Conservation (phyloP, 2,329 filamentous ascomycete genomes). For the Dryadomyces quercivorus region DNA sequence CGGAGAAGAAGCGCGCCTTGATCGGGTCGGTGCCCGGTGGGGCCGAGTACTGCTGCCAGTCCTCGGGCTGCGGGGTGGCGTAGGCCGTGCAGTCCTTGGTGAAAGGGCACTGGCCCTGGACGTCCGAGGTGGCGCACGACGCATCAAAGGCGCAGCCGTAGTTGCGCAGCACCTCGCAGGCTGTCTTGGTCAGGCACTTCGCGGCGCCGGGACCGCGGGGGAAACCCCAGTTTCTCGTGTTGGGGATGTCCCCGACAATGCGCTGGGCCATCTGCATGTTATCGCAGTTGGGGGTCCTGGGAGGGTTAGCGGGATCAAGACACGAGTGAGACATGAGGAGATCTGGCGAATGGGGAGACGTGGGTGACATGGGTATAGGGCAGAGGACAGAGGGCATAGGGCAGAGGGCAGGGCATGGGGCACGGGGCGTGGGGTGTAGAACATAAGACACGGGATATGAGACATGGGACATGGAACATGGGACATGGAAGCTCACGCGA, state of each 20-base stretch:
- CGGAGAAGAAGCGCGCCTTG: neutral
- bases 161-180: neutral
- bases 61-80: neutral
- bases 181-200: constrained; percentile 7
- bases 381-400: neutral
- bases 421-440: no score
- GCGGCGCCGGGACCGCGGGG: neutral
- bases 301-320: neutral
- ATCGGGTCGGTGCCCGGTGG: neutral
- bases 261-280: constrained; percentile 1
- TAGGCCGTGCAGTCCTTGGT: constrained; percentile 1
- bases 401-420: no score
- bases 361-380: no score
- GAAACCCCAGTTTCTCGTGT: constrained; percentile 5
- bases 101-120: constrained; percentile 8
- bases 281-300: neutral
- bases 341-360: no score
- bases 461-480: no score
- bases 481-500: constrained; percentile 1
- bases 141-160: constrained; percentile 2
- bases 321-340: no score
- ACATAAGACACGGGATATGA: no score
- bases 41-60: constrained; percentile 1
- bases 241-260: constrained; percentile 4
- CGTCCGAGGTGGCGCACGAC: neutral